Evolutionary conservation across 345 rosid genomes (phyloP).

Genomic region (Nephelium lappaceum): DNA sequence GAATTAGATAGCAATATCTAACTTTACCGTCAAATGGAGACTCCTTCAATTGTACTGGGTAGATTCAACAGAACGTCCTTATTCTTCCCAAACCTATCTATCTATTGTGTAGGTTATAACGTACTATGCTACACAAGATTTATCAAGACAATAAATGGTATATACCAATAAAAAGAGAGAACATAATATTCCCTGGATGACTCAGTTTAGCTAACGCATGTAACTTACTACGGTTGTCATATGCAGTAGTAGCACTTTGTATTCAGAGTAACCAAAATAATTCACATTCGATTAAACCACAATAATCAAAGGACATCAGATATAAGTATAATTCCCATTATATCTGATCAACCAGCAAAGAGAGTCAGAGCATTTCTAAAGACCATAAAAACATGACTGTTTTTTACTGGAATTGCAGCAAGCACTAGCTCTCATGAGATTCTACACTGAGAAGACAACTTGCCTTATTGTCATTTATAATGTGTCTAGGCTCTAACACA

Average conservation of each 20-base stretch:
- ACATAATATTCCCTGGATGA: too few species aligned
- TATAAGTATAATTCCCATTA: background rate
- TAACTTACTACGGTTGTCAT: too few species aligned
- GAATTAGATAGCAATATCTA: too few species aligned
- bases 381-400: background rate
- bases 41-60: background rate
- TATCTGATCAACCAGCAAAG: background rate
- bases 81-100: background rate
- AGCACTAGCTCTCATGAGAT: background rate
- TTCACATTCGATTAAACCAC: too few species aligned
- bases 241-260: background rate
- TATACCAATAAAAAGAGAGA: too few species aligned
- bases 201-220: too few species aligned
- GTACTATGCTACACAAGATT: too few species aligned
- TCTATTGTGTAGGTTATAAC: too few species aligned
- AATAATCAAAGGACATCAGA: too few species aligned
- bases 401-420: background rate
- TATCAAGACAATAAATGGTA: too few species aligned
- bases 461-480: conserved; percentile 11
- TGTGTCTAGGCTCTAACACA: background rate
- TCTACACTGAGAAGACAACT: background rate
- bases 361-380: background rate
- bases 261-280: background rate
- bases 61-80: background rate
- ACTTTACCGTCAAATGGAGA: too few species aligned